phyloP scores from a whole-genome alignment of 2,329 filamentous ascomycete species.

The Thelonectria rubi region DNA sequence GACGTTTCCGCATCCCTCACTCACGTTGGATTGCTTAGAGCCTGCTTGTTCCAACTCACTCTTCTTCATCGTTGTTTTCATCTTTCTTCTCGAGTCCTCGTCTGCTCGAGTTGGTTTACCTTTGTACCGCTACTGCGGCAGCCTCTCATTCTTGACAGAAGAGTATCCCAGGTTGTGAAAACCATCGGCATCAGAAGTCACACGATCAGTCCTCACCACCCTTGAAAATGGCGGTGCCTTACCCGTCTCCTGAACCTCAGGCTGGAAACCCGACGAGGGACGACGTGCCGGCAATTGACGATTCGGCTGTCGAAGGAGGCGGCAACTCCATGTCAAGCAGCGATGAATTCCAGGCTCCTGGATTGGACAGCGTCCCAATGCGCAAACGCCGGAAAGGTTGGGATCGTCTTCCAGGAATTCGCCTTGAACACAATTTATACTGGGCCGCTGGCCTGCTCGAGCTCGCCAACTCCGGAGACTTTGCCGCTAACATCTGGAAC shows the following conservation, averaged over 20 bases:
- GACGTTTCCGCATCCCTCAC: background rate
- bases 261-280: background rate
- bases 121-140: background rate
- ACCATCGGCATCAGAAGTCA: background rate
- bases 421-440: conserved; percentile 44
- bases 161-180: background rate
- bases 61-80: background rate
- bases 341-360: conserved; percentile 14
- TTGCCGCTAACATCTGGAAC: conserved; percentile 68
- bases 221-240: background rate
- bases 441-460: conserved; percentile 60
- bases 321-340: background rate
- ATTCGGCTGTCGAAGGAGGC: background rate
- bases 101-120: background rate
- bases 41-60: no score
- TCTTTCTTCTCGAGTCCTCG: background rate
- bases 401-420: conserved; percentile 27
- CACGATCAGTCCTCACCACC: background rate
- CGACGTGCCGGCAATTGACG: background rate
- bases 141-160: background rate
- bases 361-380: conserved; percentile 28
- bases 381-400: conserved; percentile 20
- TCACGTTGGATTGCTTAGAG: background rate
- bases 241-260: background rate
- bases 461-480: conserved; percentile 64